Conservation (phyloP, 108 stramenopile species). For the Nitzschia inconspicua region DNA sequence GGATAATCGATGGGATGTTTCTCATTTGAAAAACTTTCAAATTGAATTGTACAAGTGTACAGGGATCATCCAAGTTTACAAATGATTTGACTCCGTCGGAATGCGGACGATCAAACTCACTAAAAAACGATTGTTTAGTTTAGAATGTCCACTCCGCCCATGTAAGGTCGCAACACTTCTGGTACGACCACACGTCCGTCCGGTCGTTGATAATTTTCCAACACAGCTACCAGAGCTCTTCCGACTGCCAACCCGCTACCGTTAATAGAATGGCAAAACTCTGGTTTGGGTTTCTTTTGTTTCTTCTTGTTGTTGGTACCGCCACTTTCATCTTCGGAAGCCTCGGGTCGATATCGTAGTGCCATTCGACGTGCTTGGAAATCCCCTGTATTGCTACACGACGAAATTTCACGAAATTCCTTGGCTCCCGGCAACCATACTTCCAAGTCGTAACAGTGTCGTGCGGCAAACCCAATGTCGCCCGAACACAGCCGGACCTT, state of each 20-base stretch:
- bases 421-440: constrained; percentile 95
- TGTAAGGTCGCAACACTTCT: constrained; percentile 89
- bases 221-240: constrained; percentile 92
- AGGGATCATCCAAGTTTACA: too few relatives aligned
- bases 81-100: too few relatives aligned
- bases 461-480: constrained; percentile 94
- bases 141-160: constrained; percentile 82
- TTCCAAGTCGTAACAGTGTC: constrained; percentile 96
- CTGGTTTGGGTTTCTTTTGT: constrained; percentile 76
- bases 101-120: too few relatives aligned
- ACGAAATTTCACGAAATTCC: constrained; percentile 94
- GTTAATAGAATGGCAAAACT: constrained; percentile 95
- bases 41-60: too few relatives aligned
- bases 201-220: constrained; percentile 96
- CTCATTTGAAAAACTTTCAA: too few relatives aligned
- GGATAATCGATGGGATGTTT: too few relatives aligned
- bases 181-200: constrained; percentile 90
- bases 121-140: too few relatives aligned
- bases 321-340: constrained; percentile 18
- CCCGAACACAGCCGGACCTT: constrained; percentile 93
- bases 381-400: constrained; percentile 94
- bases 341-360: constrained; percentile 84
- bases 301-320: constrained; percentile 55
- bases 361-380: constrained; percentile 96
- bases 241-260: constrained; percentile 97